Conservation (phyloP, 2,329 filamentous ascomycete species). For the Ceratocystis lukuohia region DNA sequence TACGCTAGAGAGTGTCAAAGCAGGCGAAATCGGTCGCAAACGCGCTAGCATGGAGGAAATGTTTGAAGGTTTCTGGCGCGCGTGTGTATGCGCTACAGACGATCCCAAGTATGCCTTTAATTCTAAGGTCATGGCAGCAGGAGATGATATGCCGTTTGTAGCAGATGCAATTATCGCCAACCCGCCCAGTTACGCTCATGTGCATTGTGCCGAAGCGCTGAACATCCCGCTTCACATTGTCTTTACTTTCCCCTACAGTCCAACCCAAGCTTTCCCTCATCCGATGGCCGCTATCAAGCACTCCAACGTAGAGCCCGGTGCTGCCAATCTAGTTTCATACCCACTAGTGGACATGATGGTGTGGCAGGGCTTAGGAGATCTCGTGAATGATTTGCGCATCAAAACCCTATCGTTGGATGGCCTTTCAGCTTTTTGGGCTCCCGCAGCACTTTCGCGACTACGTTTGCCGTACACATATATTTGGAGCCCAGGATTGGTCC, state of each 20-base stretch:
- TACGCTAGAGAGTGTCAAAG: slow-evolving; percentile 55
- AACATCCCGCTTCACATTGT: slow-evolving; percentile 70
- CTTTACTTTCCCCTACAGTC: slow-evolving; percentile 77
- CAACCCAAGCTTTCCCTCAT: slow-evolving; percentile 62
- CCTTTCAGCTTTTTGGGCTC: slow-evolving; percentile 64
- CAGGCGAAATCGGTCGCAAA: slow-evolving; percentile 56
- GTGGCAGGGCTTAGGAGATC: slow-evolving; percentile 75
- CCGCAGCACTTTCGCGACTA: slow-evolving; percentile 56
- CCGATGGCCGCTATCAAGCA: slow-evolving; percentile 63
- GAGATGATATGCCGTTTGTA: slow-evolving; percentile 37
- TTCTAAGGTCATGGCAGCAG: slow-evolving; percentile 48
- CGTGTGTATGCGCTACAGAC: slow-evolving; percentile 61
- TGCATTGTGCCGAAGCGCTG: slow-evolving; percentile 66
- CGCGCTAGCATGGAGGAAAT: slow-evolving; percentile 63
- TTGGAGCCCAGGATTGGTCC: slow-evolving; percentile 52
- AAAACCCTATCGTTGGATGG: slow-evolving; percentile 58
- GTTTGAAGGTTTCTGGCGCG: slow-evolving; percentile 72
- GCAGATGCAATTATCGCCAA: slow-evolving; percentile 78
- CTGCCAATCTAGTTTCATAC: slow-evolving; percentile 71
- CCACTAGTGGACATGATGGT: slow-evolving; percentile 74
- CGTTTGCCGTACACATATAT: slow-evolving; percentile 66
- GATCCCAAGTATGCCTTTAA: slow-evolving; percentile 50
- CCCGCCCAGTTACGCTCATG: slow-evolving; percentile 62
- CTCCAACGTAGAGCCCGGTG: slow-evolving; percentile 56
- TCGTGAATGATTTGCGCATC: slow-evolving; percentile 61